Base-by-base conservation (phyloP, 257 asterid genomes). In the Nicotiana undulata region DNA sequence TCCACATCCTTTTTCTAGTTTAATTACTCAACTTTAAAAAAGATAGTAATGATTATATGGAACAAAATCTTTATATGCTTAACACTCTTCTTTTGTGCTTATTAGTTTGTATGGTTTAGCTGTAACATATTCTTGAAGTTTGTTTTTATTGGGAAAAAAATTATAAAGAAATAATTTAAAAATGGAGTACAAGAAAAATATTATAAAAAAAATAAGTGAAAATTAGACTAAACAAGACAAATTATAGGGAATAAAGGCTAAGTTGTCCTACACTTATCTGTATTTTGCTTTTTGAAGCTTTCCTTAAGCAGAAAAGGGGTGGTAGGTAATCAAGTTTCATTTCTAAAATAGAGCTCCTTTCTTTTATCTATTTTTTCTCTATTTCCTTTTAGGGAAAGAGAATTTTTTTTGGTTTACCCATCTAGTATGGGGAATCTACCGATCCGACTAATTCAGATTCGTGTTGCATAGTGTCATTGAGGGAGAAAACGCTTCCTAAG, bases 111-210 rank as follows among this genome's bases (percentile, higher is more conserved):
- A 20, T 59, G 64, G 64, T 59, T 74, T 74, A 49, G 61, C 78
- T 74, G 78, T 74, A 49, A 74, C 78, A 74, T 74, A 74, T 74
- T 74, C 78, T 74, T 74, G 44, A 74, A 74, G 3, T 44, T 70
- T 74, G 78, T 74, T 5, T 74, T 24, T 7, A 24, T 40, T 74
- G 78, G 78, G 44, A 49, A 72, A 2, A 20, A 1, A 13, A 22
- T 46, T 10, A 40, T 10, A 40, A 68, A 12, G 58, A 40, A 44
- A 40, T 4, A 40, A 70, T 40, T 68, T 3, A 15, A 37, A 44
- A 72, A 46, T 72, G 24, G 22, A 12, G 13, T 17, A 22, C 16
- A 72, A 24, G 24, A 46, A 46, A 46, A n/a, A n/a, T 72, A 70
- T 44, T 70, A 70, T 2, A 20, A 2, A 44, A 70, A 44, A 12